Evolutionary conservation across 2,329 filamentous ascomycete genomes (phyloP).

Genomic region (Penicillium sp.): DNA sequence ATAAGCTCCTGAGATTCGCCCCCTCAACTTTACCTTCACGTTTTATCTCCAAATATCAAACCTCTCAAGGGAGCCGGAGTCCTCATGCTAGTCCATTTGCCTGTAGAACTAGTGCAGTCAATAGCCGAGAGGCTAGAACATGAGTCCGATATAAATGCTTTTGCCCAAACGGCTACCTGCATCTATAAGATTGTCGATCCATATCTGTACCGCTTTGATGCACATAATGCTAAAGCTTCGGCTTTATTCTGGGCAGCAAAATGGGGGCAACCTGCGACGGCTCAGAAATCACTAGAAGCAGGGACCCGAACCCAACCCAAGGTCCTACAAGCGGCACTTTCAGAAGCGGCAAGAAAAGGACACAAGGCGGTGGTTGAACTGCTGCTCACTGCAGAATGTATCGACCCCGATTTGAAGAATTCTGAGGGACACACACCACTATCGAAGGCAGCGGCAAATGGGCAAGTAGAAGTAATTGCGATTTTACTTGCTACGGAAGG

Average conservation of each 20-base stretch:
- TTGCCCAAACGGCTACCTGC: not conserved
- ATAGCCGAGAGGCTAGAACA: not conserved
- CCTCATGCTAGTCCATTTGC: not conserved
- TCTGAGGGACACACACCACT: not conserved
- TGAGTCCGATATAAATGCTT: not conserved
- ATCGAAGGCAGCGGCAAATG: not conserved
- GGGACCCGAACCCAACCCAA: not conserved
- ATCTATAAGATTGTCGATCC: not conserved
- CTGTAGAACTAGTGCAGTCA: not conserved
- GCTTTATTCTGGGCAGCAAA: not conserved
- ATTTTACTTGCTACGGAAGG: not conserved
- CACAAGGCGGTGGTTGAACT: not conserved
- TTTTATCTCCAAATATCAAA: too few relatives aligned
- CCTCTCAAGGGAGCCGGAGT: not conserved
- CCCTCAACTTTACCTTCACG: not conserved
- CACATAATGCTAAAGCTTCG: not conserved
- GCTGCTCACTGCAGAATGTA: not conserved
- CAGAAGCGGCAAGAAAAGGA: not conserved
- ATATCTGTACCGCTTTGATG: not conserved
- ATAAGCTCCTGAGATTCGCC: too few relatives aligned
- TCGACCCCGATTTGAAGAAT: not conserved
- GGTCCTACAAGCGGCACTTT: not conserved
- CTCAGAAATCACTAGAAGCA: not conserved
- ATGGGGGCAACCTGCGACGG: not conserved
- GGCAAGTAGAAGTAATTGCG: not conserved